phyloP scores from a whole-genome alignment of 805 yeast species.

The Lipomyces kockii region DNA sequence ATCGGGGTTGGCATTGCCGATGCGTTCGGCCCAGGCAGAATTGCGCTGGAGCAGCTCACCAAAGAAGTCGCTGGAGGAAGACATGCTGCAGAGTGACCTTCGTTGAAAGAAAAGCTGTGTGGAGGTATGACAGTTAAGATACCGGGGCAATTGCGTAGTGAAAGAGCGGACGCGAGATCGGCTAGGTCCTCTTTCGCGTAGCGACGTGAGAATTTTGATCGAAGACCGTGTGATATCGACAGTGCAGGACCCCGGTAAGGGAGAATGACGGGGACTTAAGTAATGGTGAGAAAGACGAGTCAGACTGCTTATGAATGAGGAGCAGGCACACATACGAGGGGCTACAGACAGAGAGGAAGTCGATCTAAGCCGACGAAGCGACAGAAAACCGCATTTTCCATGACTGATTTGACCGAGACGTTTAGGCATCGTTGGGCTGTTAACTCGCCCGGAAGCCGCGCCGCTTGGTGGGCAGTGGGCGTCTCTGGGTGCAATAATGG shows the following conservation, averaged over 20 bases:
- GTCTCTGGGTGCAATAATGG: neutral
- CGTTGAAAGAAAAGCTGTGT: neutral
- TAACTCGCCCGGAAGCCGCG: too few relatives aligned
- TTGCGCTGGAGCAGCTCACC: constrained; percentile 47
- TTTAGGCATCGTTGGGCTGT: too few relatives aligned
- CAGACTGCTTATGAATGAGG: too few relatives aligned
- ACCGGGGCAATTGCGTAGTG: neutral
- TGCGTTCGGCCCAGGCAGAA: constrained; percentile 52
- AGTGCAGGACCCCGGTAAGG: neutral
- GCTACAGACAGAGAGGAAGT: too few relatives aligned
- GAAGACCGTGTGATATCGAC: neutral
- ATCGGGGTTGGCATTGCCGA: constrained; percentile 58
- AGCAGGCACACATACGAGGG: too few relatives aligned
- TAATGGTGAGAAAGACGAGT: neutral
- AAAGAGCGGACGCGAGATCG: neutral
- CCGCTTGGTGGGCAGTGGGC: too few relatives aligned
- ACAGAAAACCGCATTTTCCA: too few relatives aligned
- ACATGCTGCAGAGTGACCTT: neutral
- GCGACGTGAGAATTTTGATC: neutral
- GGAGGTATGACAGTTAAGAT: neutral
- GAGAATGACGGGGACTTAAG: neutral
- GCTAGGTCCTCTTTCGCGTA: neutral
- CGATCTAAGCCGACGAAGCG: too few relatives aligned
- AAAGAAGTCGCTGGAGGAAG: constrained; percentile 13
- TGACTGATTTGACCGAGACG: too few relatives aligned